These are phyloP conservation scores for Aspergillus sp. DNA, from an alignment of 2,329 filamentous ascomycete species.

Conservation along the genomic window DNA sequence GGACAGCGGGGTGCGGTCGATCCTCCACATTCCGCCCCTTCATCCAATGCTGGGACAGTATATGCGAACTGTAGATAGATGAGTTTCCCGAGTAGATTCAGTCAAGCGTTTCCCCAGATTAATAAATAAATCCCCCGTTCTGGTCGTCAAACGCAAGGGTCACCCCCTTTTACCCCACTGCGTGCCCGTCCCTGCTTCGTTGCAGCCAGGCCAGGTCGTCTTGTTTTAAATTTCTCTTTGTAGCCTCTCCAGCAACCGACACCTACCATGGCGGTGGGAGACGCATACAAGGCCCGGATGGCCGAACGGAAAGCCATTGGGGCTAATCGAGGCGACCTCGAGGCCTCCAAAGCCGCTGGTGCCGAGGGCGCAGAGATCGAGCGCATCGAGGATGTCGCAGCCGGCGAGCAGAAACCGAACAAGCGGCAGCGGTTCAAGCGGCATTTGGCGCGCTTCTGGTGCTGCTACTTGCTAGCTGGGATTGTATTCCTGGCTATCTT, in stretches of 20 bases:
- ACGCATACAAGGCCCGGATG: conserved; percentile 7
- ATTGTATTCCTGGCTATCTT: conserved; percentile 26
- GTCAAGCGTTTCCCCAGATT: background rate
- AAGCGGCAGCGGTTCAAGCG: conserved; percentile 1
- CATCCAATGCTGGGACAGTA: background rate
- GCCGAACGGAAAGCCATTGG: conserved; percentile 4
- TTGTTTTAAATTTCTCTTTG: no score
- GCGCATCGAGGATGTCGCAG: conserved; percentile 10
- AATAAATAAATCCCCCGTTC: background rate
- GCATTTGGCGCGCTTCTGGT: conserved; percentile 23
- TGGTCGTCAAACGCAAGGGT: background rate
- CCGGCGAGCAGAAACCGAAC: background rate
- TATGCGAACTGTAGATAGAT: background rate
- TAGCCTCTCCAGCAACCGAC: no score
- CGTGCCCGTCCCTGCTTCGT: background rate
- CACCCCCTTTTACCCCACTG: background rate
- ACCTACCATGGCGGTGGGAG: conserved; percentile 12
- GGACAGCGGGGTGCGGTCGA: conserved; percentile 6
- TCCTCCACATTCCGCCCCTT: conserved; percentile 6
- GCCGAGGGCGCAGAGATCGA: conserved; percentile 1
- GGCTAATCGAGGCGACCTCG: background rate
- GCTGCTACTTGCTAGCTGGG: conserved; percentile 18
- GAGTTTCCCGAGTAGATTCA: no score
- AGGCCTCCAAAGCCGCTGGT: background rate
- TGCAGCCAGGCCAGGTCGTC: no score